These are phyloP conservation scores for Fusarium brachygibbosum DNA, from an alignment of 2,329 filamentous ascomycete genomes.

Conservation along the genomic window DNA sequence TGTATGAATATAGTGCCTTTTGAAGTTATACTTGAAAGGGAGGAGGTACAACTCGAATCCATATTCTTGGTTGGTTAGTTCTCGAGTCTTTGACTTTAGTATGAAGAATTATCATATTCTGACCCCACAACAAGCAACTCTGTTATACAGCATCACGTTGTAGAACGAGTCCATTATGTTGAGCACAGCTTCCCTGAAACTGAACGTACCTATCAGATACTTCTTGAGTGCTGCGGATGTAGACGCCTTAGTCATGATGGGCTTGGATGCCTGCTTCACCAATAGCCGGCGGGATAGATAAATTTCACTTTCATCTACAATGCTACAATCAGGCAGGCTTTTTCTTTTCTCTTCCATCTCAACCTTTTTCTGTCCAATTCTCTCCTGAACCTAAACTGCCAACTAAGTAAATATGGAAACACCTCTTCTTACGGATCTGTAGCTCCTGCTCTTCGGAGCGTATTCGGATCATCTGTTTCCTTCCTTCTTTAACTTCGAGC, in stretches of 20 bases:
- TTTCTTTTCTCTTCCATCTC: background rate
- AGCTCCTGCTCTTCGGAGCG: background rate
- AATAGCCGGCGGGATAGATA: background rate
- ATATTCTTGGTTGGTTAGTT: background rate
- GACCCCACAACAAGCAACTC: background rate
- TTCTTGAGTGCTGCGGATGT: background rate
- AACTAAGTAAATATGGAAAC: background rate
- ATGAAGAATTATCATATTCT: background rate
- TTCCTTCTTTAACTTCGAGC: constrained; percentile 1
- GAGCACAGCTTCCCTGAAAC: background rate
- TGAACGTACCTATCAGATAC: background rate
- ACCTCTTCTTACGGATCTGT: background rate
- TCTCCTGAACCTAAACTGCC: no score
- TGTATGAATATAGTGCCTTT: background rate
- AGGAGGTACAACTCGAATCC: background rate
- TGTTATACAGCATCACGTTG: background rate
- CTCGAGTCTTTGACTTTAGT: background rate
- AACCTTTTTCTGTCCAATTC: no score
- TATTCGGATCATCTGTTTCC: background rate
- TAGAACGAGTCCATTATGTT: background rate
- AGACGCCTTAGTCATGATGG: background rate
- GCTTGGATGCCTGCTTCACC: background rate
- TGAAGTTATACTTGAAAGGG: fast-evolving
- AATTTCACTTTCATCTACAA: background rate
- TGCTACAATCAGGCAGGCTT: no score